These are phyloP conservation scores for Saxispiralis lemnorum DNA, from an alignment of 495 filamentous ascomycete genomes.

Conservation along the genomic window DNA sequence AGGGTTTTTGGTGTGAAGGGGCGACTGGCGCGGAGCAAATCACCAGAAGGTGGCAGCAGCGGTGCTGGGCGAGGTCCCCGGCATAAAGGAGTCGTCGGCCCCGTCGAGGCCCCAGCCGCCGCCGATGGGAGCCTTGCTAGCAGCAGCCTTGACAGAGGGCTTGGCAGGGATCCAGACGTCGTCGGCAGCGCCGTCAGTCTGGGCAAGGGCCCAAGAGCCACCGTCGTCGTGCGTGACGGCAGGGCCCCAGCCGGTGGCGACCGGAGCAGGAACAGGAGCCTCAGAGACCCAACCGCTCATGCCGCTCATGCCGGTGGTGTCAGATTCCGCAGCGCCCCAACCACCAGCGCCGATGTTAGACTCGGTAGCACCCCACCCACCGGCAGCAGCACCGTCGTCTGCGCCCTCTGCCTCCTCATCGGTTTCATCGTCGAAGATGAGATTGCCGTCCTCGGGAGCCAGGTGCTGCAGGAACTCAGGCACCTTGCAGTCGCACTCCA, in stretches of 20 bases:
- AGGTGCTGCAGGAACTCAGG: conserved; percentile 64
- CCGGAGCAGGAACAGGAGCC: not conserved
- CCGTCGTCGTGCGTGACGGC: no score
- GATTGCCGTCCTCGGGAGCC: conserved; percentile 34
- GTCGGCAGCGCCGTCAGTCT: not conserved
- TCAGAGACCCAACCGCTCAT: no score
- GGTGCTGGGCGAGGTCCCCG: no score
- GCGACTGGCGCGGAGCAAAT: no score
- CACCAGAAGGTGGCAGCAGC: no score
- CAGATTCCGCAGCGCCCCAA: not conserved
- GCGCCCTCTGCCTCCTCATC: conserved; percentile 13
- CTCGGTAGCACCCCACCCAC: not conserved
- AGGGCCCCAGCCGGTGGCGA: not conserved
- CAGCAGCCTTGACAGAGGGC: not conserved
- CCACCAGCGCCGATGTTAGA: not conserved
- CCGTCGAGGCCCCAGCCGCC: not conserved
- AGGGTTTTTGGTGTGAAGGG: no score
- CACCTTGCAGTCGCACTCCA: conserved; percentile 59
- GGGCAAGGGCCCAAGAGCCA: no score
- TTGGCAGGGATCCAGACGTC: not conserved
- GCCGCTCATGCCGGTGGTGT: no score
- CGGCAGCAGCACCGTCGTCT: conserved; percentile 1
- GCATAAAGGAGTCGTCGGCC: no score
- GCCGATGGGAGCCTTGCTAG: not conserved
- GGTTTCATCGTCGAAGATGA: conserved; percentile 14